Evolutionary conservation across 169 alveolate genomes (phyloP), one percentile per base, ranked within the genome.

Genomic region (Theileria equi): DNA sequence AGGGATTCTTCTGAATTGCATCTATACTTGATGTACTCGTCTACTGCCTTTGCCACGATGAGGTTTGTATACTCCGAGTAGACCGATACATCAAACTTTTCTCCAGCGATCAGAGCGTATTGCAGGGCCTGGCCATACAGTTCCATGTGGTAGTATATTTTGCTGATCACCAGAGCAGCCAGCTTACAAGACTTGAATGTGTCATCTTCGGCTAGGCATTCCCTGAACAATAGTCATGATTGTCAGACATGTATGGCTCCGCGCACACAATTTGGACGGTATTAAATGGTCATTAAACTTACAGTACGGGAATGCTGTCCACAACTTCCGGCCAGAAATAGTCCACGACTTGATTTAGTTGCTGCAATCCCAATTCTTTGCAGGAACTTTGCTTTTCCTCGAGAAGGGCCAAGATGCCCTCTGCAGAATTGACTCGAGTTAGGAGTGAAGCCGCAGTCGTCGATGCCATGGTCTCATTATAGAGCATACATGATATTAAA

Each of bases 91-190:
- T 96, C 86, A 84, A 96, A 96, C 55, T 82, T 71, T 29, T 89
- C 91, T 31, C 97, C 98, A 13, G 98, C 93, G 68, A 91, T 91
- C 52, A 97, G 91, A 28, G 99, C 98, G 77, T 94, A 91, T 76
- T 89, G 91, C 28, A 96, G 86, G 6, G 99, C 95, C 61, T 81
- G 81, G 19, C 88, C 53, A 61, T 94, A 95, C 58, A 93, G 97
- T 84, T 95, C 98, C 69, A 97, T 81, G 84, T 96, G 97, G 81
- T 90, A 96, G 80, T 95, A 96, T 13, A 97, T 93, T 76, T 94
- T 95, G 19, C 98, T 89, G 11, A 97, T 95, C 38, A 97, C 87
- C 76, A 90, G 92, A 32, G 98, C 96, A 4, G 98, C 98, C 59
- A 94, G 81, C 66, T 93, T 84, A 28, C 89, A 74, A 26, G 86